Evolutionary conservation across 768 basidiomycete species (phyloP), one percentile per base, ranked within the genome.

Genomic region (Mrakia blollopis): DNA sequence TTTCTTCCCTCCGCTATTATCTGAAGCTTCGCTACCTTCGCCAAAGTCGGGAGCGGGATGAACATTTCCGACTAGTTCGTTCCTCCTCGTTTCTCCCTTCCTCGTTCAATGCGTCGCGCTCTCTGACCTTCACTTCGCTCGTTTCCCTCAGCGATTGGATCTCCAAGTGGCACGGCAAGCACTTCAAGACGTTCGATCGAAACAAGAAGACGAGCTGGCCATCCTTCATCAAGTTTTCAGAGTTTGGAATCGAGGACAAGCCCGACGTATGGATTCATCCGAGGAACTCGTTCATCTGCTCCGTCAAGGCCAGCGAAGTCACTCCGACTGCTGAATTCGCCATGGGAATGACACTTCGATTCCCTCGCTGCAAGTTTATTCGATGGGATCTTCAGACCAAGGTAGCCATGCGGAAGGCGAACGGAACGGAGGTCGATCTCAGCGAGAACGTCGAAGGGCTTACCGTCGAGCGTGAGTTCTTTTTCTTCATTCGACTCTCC

Each of bases 281-380:
- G 1, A 60, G 28, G 78, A 97, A 95, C 80, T 97, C 96, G 0
- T 98, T 99, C 83, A 91, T 98, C 50, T 78, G 98, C 80, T 91
- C 91, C 80, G 88, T 98, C 75, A 98, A 98, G 84, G 96, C 93
- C 0, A 92, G 95, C 0, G 94, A 98, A 82, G 92, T 98, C 72
- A 89, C 89, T 2, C 84, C 87, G 14, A 87, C 92, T 62, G 91
- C 93, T 79, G 90, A 89, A 80, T 98, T 93, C 80, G 91, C 91
- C 72, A 83, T 94, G 79, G 91, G 90, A n/a, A n/a, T n/a, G n/a
- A n/a, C n/a, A 71, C 71, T 77, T 25, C 90, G 97, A 30, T 99
- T 99, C 81, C 96, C 97, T 63, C 88, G 95, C 75, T 93, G 92
- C 23, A 80, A 93, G 65, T 81, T 84, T 3, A 93, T 95, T 78